Conservation (phyloP, 805 yeast genomes). For the Candida caryicola region DNA sequence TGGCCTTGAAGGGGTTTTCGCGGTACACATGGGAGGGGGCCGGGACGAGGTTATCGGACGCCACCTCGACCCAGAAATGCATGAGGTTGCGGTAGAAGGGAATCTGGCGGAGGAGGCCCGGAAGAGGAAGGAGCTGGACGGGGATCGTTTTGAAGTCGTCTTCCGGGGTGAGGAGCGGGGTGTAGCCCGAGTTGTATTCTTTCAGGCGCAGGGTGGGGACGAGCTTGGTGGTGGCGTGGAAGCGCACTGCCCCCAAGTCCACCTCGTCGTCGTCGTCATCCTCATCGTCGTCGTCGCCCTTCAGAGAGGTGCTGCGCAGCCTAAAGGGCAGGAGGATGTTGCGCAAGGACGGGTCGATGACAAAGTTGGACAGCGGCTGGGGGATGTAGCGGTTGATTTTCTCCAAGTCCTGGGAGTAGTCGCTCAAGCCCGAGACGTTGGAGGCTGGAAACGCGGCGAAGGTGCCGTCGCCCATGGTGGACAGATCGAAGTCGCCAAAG, state of each 20-base stretch:
- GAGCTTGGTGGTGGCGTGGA: neutral
- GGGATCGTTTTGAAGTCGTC: slow-evolving; percentile 24
- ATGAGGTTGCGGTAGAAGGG: slow-evolving; percentile 61
- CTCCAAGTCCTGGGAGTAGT: slow-evolving; percentile 38
- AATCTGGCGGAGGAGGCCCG: slow-evolving; percentile 57
- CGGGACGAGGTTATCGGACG: slow-evolving; percentile 62
- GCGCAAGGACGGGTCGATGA: slow-evolving; percentile 4
- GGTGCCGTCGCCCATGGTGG: neutral
- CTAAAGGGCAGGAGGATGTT: neutral
- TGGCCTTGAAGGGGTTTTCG: slow-evolving; percentile 63
- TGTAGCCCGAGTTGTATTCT: neutral
- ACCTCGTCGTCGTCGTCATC: slow-evolving; percentile 2
- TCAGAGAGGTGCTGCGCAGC: neutral
- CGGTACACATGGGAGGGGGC: slow-evolving; percentile 54
- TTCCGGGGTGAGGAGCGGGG: slow-evolving; percentile 8
- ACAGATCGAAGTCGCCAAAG: too few species aligned
- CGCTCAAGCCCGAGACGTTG: slow-evolving; percentile 6
- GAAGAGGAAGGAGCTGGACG: slow-evolving; percentile 40
- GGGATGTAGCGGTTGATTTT: slow-evolving; percentile 29
- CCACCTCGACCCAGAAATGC: slow-evolving; percentile 59
- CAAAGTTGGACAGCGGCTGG: slow-evolving; percentile 11
- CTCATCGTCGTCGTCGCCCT: slow-evolving; percentile 8
- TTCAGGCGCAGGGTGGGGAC: too few species aligned
- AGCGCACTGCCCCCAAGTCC: neutral
- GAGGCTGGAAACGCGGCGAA: neutral